These are phyloP conservation scores for Fulvia fulva DNA, from an alignment of 2,329 filamentous ascomycete species.

Conservation along the genomic window DNA sequence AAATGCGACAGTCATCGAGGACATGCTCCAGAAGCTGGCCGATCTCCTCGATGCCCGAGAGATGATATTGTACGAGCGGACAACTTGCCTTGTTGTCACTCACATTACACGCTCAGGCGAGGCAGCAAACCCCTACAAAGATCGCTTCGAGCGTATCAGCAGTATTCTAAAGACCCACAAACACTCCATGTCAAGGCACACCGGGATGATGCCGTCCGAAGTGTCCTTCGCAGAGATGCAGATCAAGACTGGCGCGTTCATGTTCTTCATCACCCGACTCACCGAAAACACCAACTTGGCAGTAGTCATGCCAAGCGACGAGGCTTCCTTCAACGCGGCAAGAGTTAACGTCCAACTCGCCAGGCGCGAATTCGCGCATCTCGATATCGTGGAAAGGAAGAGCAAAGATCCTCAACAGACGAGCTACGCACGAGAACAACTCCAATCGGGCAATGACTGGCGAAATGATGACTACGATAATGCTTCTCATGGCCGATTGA, in stretches of 20 bases:
- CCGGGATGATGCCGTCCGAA: slow-evolving; percentile 72
- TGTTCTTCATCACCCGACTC: slow-evolving; percentile 90
- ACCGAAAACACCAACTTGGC: slow-evolving; percentile 98
- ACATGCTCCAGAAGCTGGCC: slow-evolving; percentile 76
- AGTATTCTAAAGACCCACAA: slow-evolving; percentile 99
- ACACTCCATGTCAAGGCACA: slow-evolving; percentile 70
- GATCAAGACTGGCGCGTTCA: slow-evolving; percentile 76
- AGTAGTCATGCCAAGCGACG: slow-evolving; percentile 83
- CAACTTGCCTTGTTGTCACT: slow-evolving; percentile 94
- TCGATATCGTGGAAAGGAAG: slow-evolving; percentile 45
- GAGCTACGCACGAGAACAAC: slow-evolving; percentile 11
- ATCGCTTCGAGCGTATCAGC: slow-evolving; percentile 89
- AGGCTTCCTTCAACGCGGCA: slow-evolving; percentile 85
- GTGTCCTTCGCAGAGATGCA: slow-evolving; percentile 79
- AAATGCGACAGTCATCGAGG: slow-evolving; percentile 83
- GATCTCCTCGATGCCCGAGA: slow-evolving; percentile 88
- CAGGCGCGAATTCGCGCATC: slow-evolving; percentile 70
- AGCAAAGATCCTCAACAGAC: slow-evolving; percentile 23
- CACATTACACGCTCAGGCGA: slow-evolving; percentile 77
- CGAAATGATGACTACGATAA: slow-evolving; percentile 16
- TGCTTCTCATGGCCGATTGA: slow-evolving; percentile 8
- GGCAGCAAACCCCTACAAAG: slow-evolving; percentile 74
- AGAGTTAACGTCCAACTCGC: slow-evolving; percentile 87
- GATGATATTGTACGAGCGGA: slow-evolving; percentile 89
- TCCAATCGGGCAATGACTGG: slow-evolving; percentile 10